Percentiles rank a stretch among this genome's conserved stretches.
Conservation (phyloP, 495 filamentous ascomycete genomes). For the Recurvomyces mirabilis region DNA sequence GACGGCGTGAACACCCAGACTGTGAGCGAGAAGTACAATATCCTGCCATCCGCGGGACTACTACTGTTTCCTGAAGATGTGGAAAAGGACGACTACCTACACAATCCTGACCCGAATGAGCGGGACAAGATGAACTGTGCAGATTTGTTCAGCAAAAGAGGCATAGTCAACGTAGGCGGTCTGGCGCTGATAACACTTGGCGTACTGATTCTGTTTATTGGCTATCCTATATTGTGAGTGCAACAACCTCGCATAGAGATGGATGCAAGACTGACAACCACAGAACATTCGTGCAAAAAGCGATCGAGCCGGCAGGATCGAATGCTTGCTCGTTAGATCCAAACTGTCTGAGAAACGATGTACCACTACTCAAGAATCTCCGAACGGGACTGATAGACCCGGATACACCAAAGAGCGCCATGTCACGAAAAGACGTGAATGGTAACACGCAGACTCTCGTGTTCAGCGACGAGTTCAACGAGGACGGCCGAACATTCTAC, state of each 20-base stretch:
- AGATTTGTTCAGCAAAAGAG: conserved; percentile 56
- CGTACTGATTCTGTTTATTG: conserved; percentile 57
- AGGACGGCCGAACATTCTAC: conserved; percentile 25
- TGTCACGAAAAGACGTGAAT: conserved; percentile 14
- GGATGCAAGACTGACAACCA: not conserved
- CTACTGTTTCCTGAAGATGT: conserved; percentile 65
- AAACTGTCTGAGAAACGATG: conserved; percentile 44
- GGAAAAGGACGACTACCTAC: conserved; percentile 67
- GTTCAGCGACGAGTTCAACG: conserved; percentile 31
- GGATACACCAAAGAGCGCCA: conserved; percentile 24
- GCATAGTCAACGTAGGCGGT: conserved; percentile 56
- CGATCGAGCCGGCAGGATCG: conserved; percentile 22
- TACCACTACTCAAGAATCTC: conserved; percentile 27
- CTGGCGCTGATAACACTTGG: conserved; percentile 51
- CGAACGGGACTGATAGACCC: conserved; percentile 25
- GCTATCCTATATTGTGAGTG: conserved; percentile 61
- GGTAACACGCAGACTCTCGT: conserved; percentile 25
- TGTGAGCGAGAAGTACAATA: conserved; percentile 68
- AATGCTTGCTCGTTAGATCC: conserved; percentile 34
- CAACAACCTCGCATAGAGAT: not conserved
- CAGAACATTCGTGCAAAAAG: conserved; percentile 47
- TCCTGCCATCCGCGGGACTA: conserved; percentile 58
- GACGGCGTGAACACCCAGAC: conserved; percentile 64
- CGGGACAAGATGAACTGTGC: conserved; percentile 49
- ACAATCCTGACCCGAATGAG: conserved; percentile 59